Percentiles rank a stretch among this genome's conserved stretches.
Conservation (phyloP, 73 alveolate species). For the Paramecium sexaurelia region DNA sequence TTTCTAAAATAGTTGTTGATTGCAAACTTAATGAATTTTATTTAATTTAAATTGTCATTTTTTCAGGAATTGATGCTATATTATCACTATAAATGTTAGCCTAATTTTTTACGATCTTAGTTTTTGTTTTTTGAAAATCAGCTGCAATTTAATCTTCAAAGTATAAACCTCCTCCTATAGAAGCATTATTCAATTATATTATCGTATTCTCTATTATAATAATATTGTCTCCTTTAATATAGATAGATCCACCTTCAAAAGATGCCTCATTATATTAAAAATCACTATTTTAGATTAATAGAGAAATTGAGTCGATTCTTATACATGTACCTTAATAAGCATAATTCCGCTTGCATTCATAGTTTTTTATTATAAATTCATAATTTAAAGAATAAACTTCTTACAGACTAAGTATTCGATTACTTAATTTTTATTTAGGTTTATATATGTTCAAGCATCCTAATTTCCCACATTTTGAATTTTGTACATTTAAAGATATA, state of each 20-base stretch:
- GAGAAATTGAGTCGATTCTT: background rate
- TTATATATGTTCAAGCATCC: background rate
- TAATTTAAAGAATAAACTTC: background rate
- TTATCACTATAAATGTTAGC: background rate
- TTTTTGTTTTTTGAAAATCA: background rate
- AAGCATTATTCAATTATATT: background rate
- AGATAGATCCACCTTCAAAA: background rate
- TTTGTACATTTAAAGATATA: background rate
- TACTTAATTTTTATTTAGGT: background rate
- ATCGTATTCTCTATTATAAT: background rate
- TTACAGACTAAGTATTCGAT: background rate
- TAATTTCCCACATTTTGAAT: background rate
- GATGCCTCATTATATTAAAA: background rate
- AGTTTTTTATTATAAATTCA: background rate
- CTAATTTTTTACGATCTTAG: background rate
- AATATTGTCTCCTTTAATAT: background rate
- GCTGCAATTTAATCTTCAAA: background rate
- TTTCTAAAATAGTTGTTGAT: background rate
- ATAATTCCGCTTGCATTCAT: background rate
- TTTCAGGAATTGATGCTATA: background rate
- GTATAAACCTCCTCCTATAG: background rate
- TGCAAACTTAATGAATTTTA: background rate
- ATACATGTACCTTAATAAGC: background rate
- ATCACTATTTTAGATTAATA: background rate
- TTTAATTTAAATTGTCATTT: background rate